Base-by-base conservation (phyloP, 306 rosid genomes). In the Malus sieversii region DNA sequence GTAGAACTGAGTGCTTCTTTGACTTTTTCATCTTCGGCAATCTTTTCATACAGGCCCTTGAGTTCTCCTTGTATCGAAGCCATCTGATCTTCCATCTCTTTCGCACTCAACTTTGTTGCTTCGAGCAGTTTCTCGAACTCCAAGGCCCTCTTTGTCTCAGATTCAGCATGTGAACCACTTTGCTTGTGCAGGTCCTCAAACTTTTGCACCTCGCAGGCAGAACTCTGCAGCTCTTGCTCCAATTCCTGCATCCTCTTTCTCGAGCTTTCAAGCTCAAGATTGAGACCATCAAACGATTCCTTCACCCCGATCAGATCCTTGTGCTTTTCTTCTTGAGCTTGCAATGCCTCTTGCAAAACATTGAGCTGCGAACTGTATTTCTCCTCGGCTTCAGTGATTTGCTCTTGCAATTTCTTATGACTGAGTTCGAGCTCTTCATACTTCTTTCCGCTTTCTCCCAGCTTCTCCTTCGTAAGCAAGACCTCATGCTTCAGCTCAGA, bases 181-280 rank as follows among this genome's bases (percentile, higher is more conserved):
- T 89, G 77, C 88, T 87, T 85, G 78, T 92, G 98, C 73, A 95
- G 90, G 82, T 92, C 93, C 87, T 92, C 97, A 33, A 86, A 92
- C 83, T 89, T 95, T 61, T 64, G 78, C 0, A 80, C 87, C 84
- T 92, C 98, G 0, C 71, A 85, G 7, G 67, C 86, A 70, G 92
- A 90, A 75, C 55, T 66, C 80, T 87, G 76, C 78, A 92, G 86
- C 75, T 87, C 84, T 18, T 83, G 78, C 88, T 92, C 91, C 82
- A 90, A 81, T 62, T 89, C 96, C 80, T 81, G 80, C 72, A 83
- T 79, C 81, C 70, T 87, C 83, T 89, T 96, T 75, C 62, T 83
- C 1, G 98, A 92, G 86, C 81, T 83, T 75, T 90, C 97, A 4
- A 92, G 81, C 83, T 92, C 93, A 33, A 86, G 79, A 81, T 75